Evolutionary conservation across 108 stramenopile genomes (phyloP).

Genomic region (Pseudonitzschia multiseries): DNA sequence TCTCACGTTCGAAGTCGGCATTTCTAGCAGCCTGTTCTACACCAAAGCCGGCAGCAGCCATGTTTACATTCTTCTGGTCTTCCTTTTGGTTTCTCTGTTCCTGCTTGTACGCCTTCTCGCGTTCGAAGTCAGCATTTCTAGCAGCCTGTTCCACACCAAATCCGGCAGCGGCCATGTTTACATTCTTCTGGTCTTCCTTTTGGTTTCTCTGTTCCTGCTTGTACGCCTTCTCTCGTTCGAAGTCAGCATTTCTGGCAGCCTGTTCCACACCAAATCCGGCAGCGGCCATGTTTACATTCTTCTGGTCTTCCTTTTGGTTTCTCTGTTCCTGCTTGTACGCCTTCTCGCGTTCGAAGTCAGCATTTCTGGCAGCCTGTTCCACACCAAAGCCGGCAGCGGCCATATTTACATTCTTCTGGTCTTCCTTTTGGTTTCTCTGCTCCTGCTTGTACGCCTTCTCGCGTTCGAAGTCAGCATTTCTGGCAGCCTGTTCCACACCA

Average conservation of each 20-base stretch:
- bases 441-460: conserved; percentile 40
- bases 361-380: conserved; percentile 17
- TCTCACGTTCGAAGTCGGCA: conserved; percentile 35
- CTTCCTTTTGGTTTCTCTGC: conserved; percentile 17
- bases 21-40: conserved; percentile 36
- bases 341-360: conserved; percentile 25
- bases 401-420: conserved; percentile 40
- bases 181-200: conserved; percentile 26
- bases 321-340: conserved; percentile 17
- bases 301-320: conserved; percentile 23
- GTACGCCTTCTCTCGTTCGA: conserved; percentile 33
- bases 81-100: conserved; percentile 20
- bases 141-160: conserved; percentile 37
- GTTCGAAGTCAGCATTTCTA: conserved; percentile 30
- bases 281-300: conserved; percentile 40
- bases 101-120: conserved; percentile 30
- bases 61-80: conserved; percentile 34
- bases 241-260: conserved; percentile 35
- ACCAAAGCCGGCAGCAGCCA: conserved; percentile 39
- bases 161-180: conserved; percentile 43
- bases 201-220: conserved; percentile 21
- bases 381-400: conserved; percentile 30
- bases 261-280: conserved; percentile 38
- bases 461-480: conserved; percentile 41
- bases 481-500: conserved; percentile 37